Conservation (phyloP, 352 stramenopile species). For the Phytophthora pisi region DNA sequence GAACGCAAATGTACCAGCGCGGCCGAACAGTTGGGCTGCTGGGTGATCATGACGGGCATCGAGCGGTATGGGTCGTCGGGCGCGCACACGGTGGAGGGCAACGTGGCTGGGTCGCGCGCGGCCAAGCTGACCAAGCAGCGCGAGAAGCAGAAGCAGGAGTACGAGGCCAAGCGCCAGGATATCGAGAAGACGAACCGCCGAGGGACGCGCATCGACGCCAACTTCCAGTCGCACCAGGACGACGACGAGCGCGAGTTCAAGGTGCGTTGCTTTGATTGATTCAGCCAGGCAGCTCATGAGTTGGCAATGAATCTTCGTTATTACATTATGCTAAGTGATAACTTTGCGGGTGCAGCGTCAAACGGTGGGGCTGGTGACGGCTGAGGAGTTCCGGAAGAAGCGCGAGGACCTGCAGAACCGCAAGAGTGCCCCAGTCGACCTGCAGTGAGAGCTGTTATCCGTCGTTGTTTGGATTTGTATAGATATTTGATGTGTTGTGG, state of each 20-base stretch:
- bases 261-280: slow-evolving; percentile 26
- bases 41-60: slow-evolving; percentile 59
- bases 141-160: slow-evolving; percentile 93
- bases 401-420: slow-evolving; percentile 77
- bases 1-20: not conserved
- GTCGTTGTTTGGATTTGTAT: no score
- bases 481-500: slow-evolving; percentile 1
- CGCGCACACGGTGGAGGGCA: slow-evolving; percentile 97
- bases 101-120: slow-evolving; percentile 92
- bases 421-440: slow-evolving; percentile 34
- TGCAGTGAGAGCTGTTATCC: slow-evolving; percentile 27
- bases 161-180: slow-evolving; percentile 92
- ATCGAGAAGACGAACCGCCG: slow-evolving; percentile 86
- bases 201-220: slow-evolving; percentile 89
- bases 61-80: slow-evolving; percentile 87
- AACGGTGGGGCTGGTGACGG: slow-evolving; percentile 94
- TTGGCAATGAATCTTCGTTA: no score
- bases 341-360: slow-evolving; percentile 51
- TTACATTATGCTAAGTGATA: no score
- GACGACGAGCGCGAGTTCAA: slow-evolving; percentile 90
- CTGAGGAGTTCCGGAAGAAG: slow-evolving; percentile 92
- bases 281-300: not conserved
- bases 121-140: slow-evolving; percentile 92
- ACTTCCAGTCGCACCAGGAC: slow-evolving; percentile 89
- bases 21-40: not conserved